A percentile compares a stretch with the other conserved stretches of the same genome.
phyloP scores from a whole-genome alignment of 2,329 filamentous ascomycete species.

The Davidsoniella eucalypti region DNA sequence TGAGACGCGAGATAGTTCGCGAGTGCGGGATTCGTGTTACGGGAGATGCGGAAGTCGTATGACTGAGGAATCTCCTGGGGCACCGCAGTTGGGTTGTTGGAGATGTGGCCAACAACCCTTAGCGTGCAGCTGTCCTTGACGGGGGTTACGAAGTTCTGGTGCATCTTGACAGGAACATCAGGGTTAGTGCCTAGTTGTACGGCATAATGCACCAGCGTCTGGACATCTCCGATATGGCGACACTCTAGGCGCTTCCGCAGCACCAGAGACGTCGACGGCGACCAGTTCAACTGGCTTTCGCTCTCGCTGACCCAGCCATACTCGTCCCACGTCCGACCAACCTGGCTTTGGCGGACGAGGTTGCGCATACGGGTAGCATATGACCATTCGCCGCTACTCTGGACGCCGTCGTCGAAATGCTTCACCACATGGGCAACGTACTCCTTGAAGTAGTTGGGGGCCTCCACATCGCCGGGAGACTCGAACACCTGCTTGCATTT shows the following conservation, averaged over 20 bases:
- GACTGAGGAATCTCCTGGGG: constrained; percentile 16
- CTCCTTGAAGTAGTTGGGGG: constrained; percentile 25
- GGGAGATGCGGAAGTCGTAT: constrained; percentile 24
- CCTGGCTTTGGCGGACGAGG: constrained; percentile 24
- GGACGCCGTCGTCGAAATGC: constrained; percentile 28
- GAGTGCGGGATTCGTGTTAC: constrained; percentile 20
- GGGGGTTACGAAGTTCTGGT: constrained; percentile 22
- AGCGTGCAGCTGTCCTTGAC: constrained; percentile 22
- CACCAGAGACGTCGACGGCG: constrained; percentile 25
- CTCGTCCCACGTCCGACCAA: constrained; percentile 23
- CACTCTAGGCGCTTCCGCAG: constrained; percentile 30
- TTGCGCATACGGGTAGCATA: constrained; percentile 30
- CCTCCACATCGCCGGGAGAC: constrained; percentile 24
- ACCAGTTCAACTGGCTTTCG: constrained; percentile 23
- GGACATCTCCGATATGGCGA: constrained; percentile 25
- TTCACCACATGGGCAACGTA: constrained; percentile 31
- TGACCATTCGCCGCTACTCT: constrained; percentile 24
- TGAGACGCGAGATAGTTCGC: constrained; percentile 23
- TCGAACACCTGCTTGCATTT: constrained; percentile 29
- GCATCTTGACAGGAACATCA: constrained; percentile 15
- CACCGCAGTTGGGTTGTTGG: constrained; percentile 11
- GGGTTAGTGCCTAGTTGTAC: constrained; percentile 23
- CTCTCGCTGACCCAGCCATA: constrained; percentile 22
- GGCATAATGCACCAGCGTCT: constrained; percentile 24
- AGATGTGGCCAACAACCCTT: constrained; percentile 22